These are phyloP conservation scores for Brassica cretica DNA, from an alignment of 345 rosid species.

Conservation along the genomic window DNA sequence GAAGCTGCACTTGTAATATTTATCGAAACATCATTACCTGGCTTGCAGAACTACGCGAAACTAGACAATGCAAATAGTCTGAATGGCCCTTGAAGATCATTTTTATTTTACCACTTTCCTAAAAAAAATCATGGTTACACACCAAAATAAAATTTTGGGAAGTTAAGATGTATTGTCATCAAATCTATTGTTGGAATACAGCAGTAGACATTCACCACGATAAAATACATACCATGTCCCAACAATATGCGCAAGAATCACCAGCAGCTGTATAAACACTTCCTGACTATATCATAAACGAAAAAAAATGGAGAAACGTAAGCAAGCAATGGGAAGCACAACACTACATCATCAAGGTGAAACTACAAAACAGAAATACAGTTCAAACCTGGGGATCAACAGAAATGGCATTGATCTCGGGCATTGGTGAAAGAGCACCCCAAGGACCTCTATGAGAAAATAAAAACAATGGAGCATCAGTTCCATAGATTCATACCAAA, in stretches of 20 bases:
- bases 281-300: constrained; percentile 55
- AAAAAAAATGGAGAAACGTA: constrained; percentile 3
- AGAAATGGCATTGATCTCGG: constrained; percentile 85
- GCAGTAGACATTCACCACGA: constrained; percentile 31
- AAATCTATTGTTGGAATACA: not conserved
- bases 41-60: constrained; percentile 62
- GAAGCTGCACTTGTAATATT: not conserved
- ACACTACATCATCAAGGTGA: constrained; percentile 16
- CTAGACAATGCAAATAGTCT: constrained; percentile 82
- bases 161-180: not conserved
- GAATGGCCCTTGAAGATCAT: constrained; percentile 82
- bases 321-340: not conserved
- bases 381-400: constrained; percentile 62
- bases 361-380: not conserved
- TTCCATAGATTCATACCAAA: not conserved
- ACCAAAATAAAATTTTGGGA: not conserved
- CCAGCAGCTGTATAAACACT: constrained; percentile 86
- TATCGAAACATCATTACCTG: constrained; percentile 55
- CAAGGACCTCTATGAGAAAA: constrained; percentile 78
- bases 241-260: constrained; percentile 92
- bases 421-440: constrained; percentile 91
- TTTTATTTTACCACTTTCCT: constrained; percentile 82
- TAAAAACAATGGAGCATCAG: not conserved
- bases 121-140: constrained; percentile 41
- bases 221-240: constrained; percentile 87